These are phyloP conservation scores for Heterobasidion occidentale DNA, from an alignment of 1,284 basidiomycete genomes.

Conservation along the genomic window DNA sequence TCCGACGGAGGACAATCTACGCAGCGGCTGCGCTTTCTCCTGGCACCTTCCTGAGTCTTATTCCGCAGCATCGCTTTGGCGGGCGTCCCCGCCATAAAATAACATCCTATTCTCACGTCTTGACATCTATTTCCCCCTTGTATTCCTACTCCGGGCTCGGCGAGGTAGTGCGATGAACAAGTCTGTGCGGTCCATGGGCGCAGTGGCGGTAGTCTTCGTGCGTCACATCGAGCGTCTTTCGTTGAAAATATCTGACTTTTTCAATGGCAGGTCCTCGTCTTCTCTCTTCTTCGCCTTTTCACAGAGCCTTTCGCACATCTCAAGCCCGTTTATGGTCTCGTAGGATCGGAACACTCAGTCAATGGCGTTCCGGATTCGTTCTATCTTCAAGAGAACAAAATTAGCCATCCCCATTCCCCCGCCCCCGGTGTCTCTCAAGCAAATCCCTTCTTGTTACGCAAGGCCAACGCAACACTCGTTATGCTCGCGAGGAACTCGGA, in stretches of 20 bases:
- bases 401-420: not conserved
- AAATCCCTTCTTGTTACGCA: not conserved
- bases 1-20: too few species aligned
- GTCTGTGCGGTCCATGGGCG: not conserved
- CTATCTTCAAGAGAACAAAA: not conserved
- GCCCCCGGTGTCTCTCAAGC: not conserved
- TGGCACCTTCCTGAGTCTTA: too few species aligned
- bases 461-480: conserved; percentile 25
- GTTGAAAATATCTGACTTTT: not conserved
- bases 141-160: too few species aligned
- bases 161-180: not conserved
- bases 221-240: not conserved
- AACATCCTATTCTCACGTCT: too few species aligned
- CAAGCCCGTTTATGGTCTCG: not conserved
- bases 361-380: not conserved
- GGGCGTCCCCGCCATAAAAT: too few species aligned
- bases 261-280: not conserved
- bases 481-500: conserved; percentile 66
- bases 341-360: not conserved
- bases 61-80: too few species aligned
- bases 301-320: not conserved
- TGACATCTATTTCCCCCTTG: too few species aligned
- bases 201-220: not conserved
- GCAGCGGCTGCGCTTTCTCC: too few species aligned
- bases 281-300: not conserved